Percentiles rank a stretch among this genome's conserved stretches.
These are phyloP conservation scores for Ceratobasidium sp. DNA, from an alignment of 1,284 basidiomycete species.

Conservation along the genomic window DNA sequence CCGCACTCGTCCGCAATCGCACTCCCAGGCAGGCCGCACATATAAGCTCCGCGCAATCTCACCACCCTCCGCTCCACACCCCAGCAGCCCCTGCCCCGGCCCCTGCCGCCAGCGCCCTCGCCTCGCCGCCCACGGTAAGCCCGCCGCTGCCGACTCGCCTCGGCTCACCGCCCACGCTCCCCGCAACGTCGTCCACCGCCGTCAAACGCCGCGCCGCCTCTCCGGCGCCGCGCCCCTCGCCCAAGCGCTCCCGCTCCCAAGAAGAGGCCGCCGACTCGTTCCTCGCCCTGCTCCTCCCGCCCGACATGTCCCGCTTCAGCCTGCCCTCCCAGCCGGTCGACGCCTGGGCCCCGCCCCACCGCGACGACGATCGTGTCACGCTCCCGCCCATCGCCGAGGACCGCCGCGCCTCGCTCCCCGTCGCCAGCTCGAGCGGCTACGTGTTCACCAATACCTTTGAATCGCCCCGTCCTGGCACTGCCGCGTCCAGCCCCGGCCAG, in stretches of 20 bases:
- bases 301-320: constrained; percentile 34
- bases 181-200: constrained; percentile 35
- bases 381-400: constrained; percentile 44
- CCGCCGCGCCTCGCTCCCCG: constrained; percentile 21
- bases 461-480: constrained; percentile 45
- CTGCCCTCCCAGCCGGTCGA: constrained; percentile 14
- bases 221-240: constrained; percentile 27
- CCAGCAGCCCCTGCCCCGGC: background rate
- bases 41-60: background rate
- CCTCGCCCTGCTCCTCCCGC: constrained; percentile 32
- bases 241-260: constrained; percentile 42
- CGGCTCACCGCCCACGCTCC: constrained; percentile 1
- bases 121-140: constrained; percentile 12
- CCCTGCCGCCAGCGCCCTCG: background rate
- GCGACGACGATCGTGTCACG: constrained; percentile 46
- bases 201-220: constrained; percentile 39
- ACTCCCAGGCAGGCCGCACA: constrained; percentile 24
- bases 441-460: constrained; percentile 49
- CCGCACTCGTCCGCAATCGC: constrained; percentile 31
- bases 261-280: constrained; percentile 39
- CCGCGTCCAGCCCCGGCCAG: constrained; percentile 21
- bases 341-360: constrained; percentile 24
- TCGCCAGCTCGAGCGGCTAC: constrained; percentile 40
- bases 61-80: constrained; percentile 13
- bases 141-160: background rate